phyloP scores from a whole-genome alignment of 2,329 filamentous ascomycete genomes.

The Berkeleyomyces rouxiae region DNA sequence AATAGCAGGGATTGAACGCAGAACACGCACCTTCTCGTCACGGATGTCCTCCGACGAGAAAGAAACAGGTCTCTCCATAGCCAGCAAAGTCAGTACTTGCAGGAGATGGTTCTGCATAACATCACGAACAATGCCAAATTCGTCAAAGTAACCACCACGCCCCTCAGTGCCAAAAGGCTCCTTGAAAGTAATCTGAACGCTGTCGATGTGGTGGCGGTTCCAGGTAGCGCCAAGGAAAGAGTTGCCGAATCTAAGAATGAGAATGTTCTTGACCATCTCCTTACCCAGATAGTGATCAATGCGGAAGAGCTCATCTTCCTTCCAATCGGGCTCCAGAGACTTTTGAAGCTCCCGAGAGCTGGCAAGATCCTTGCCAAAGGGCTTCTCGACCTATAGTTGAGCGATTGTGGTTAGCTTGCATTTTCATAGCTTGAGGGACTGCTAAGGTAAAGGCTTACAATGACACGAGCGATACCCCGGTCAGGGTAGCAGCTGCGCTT shows the following conservation, averaged over 20 bases:
- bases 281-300: conserved; percentile 99
- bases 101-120: conserved; percentile 99
- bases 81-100: conserved; percentile 85
- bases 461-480: conserved; percentile 80
- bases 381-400: conserved; percentile 72
- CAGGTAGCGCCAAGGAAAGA: conserved; percentile 97
- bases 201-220: conserved; percentile 99
- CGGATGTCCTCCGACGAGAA: conserved; percentile 97
- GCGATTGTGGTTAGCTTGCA: conserved; percentile 16
- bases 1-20: conserved; percentile 82
- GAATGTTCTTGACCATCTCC: conserved; percentile 99
- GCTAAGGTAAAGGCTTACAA: conserved; percentile 42
- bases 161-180: conserved; percentile 98
- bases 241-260: conserved; percentile 95
- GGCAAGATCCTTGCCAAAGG: conserved; percentile 89
- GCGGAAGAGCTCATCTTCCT: conserved; percentile 95
- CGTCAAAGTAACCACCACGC: conserved; percentile 95
- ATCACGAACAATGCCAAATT: conserved; percentile 98
- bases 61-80: conserved; percentile 96
- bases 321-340: conserved; percentile 93
- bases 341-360: conserved; percentile 91
- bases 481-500: conserved; percentile 95
- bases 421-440: background rate
- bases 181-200: conserved; percentile 98
- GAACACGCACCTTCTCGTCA: conserved; percentile 94